Base-by-base conservation (phyloP, 495 filamentous ascomycete species). In the Collariella sp. region DNA sequence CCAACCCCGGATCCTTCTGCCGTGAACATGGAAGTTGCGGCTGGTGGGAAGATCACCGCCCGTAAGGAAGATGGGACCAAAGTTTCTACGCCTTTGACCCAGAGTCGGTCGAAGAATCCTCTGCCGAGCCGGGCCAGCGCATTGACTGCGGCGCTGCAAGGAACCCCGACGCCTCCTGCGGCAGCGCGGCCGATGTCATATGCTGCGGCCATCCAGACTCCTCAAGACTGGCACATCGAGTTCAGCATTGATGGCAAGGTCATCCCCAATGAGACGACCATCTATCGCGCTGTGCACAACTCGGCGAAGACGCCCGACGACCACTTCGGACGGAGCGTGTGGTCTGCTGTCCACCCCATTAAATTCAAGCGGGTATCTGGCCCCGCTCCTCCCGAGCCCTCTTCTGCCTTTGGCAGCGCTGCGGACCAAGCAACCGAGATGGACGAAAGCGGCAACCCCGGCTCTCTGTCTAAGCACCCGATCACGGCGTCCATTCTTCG, bases 151-250 rank as follows among this genome's bases (percentile, higher is more conserved):
- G 59, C 73, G 39, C 53, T 75, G 57, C 76, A 81, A 46, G 67
- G 70, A 57, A 74, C 77, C 53, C 75, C 75, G 33, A 78, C 70
- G 13, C 70, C 68, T 13, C 69, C 79, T 20, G 72, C 81, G 15
- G 68, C 76, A 0, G 69, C 76, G 15, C 72, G 79, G 20, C 73
- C 79, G 2, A 74, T 80, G 68, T 91, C 89, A 0, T 96, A 95
- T 64, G 86, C 89, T 15, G 87, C 87, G 34, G 88, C 89, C 5
- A 80, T 93, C 59, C 84, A 88, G 24, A 66, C 80, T 5, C 89
- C 90, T n/a, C 85, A 90, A 55, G 93, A 97, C 63, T 99, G 94
- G 94, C 93, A 99, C 61, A 87, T 99, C 39, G 88, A 97, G 62
- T 99, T 99, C 69, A 94, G 82, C 58, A 83, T 96, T 51, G 84